phyloP scores from a whole-genome alignment of 73 alveolate species.

The Diophrys appendiculata region DNA sequence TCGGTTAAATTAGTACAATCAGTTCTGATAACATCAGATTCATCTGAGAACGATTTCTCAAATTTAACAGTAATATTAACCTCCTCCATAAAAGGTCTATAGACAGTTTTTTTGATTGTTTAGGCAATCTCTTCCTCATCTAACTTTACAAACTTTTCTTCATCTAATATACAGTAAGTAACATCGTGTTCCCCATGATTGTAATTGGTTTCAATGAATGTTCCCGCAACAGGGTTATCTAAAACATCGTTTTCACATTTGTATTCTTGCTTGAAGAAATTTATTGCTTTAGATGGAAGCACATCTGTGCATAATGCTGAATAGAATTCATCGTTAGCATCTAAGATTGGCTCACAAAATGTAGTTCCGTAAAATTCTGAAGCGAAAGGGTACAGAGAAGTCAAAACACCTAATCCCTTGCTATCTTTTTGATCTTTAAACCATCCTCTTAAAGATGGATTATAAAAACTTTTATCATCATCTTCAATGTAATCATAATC shows the following conservation, averaged over 20 bases:
- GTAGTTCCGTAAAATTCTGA: background rate
- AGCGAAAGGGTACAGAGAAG: background rate
- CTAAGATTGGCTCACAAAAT: background rate
- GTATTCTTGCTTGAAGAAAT: background rate
- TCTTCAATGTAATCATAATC: background rate
- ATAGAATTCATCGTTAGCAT: background rate
- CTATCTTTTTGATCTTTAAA: background rate
- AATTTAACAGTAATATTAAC: background rate
- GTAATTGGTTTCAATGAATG: background rate
- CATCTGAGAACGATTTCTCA: background rate
- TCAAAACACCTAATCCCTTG: background rate
- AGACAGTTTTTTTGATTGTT: background rate
- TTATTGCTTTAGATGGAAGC: background rate
- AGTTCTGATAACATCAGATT: background rate
- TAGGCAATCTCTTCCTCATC: background rate
- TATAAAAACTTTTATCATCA: background rate
- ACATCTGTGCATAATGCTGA: background rate
- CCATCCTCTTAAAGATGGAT: background rate
- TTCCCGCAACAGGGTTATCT: background rate
- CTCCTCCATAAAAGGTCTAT: background rate
- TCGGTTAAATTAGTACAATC: background rate
- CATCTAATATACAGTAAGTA: background rate
- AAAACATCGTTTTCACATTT: background rate
- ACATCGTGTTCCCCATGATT: background rate
- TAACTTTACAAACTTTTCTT: background rate